Evolutionary conservation across 192 early-diverging fungal genomes (phyloP).

Genomic region (Podila verticillata): DNA sequence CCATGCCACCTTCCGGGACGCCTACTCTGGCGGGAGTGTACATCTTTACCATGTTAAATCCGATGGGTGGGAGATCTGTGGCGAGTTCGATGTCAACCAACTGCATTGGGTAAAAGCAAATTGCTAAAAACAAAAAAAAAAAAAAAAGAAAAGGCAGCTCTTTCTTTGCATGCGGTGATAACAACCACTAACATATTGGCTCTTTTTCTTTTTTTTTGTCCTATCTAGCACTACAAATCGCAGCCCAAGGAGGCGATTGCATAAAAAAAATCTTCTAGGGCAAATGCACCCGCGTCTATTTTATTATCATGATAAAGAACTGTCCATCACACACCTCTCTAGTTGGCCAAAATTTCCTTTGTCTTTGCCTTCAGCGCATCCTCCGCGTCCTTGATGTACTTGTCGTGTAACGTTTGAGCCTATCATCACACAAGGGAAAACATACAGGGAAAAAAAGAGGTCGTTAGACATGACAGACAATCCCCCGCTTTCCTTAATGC

Average conservation of each 20-base stretch:
- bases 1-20: constrained; percentile 96
- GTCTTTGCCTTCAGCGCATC: constrained; percentile 72
- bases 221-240: constrained; percentile 29
- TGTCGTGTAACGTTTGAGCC: constrained; percentile 72
- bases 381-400: constrained; percentile 69
- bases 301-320: not conserved
- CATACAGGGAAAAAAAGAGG: not conserved
- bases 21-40: constrained; percentile 87
- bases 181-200: not conserved
- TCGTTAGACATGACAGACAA: not conserved
- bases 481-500: not conserved
- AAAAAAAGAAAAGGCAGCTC: not conserved
- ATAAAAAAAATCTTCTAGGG: constrained; percentile 1
- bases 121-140: too few species aligned
- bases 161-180: too few species aligned
- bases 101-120: constrained; percentile 75
- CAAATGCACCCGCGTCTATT: not conserved
- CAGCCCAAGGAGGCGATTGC: constrained; percentile 40
- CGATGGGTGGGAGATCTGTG: constrained; percentile 88
- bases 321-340: too few species aligned
- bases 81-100: constrained; percentile 83
- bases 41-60: constrained; percentile 92
- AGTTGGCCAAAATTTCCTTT: constrained; percentile 69
- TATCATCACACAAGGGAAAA: constrained; percentile 4
- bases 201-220: not conserved